Percentiles rank a stretch among this genome's conserved stretches.
These are phyloP conservation scores for Nannizziopsis arthrosporioides DNA, from an alignment of 2,329 filamentous ascomycete genomes.

Conservation along the genomic window DNA sequence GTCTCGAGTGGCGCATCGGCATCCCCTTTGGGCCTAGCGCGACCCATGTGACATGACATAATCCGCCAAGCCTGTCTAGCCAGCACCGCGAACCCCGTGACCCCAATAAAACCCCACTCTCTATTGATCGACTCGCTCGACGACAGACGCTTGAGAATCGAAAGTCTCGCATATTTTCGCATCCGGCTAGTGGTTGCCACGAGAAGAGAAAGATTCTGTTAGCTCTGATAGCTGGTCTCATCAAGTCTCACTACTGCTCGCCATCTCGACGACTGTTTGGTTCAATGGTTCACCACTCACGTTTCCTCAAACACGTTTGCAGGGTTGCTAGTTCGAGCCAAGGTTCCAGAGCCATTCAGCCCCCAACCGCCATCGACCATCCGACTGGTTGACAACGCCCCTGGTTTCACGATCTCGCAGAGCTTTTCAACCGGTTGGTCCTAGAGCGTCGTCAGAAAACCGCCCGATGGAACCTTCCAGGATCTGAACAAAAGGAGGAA, in stretches of 20 bases:
- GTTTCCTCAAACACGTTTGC: conserved; percentile 6
- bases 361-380: background rate
- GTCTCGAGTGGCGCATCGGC: background rate
- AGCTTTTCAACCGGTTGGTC: background rate
- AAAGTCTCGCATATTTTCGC: no score
- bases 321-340: background rate
- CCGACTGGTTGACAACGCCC: background rate
- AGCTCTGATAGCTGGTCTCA: no score
- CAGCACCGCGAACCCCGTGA: background rate
- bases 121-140: no score
- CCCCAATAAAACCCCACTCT: no score
- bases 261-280: no score
- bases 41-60: background rate
- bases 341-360: background rate
- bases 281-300: background rate
- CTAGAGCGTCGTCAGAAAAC: no score
- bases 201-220: no score
- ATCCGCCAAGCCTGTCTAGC: background rate
- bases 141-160: no score
- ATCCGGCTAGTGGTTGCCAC: no score
- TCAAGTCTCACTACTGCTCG: no score
- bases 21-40: background rate
- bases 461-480: no score
- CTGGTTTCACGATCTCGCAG: conserved; percentile 3
- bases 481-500: no score